A percentile compares a stretch with the other conserved stretches of the same genome.
Conservation (phyloP, 176 grass and related monocot species). For the Ensete glaucum region DNA sequence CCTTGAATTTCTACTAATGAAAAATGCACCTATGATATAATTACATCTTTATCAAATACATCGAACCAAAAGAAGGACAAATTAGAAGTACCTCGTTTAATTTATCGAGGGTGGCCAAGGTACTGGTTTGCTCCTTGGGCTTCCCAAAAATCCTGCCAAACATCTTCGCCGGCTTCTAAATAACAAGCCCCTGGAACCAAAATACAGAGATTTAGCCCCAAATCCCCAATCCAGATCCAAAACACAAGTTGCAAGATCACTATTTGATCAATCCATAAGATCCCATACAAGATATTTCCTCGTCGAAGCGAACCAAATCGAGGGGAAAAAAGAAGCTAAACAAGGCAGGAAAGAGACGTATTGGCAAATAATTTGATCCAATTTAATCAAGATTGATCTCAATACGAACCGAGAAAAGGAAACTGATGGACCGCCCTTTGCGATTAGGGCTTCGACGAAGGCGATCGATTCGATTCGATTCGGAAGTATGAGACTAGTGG, state of each 20-base stretch:
- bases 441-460: background rate
- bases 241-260: background rate
- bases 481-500: no score
- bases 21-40: no score
- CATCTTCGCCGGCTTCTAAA: conserved; percentile 24
- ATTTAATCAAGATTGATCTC: background rate
- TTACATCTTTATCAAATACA: no score
- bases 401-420: background rate
- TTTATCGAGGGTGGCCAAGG: conserved; percentile 85
- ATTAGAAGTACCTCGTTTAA: conserved; percentile 62
- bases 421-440: background rate
- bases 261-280: background rate
- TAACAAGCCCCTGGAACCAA: background rate
- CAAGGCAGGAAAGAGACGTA: background rate
- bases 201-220: background rate
- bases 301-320: background rate
- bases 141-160: conserved; percentile 93
- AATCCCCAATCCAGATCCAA: background rate
- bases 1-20: no score
- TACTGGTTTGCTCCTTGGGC: conserved; percentile 81
- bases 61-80: background rate
- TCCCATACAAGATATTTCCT: background rate
- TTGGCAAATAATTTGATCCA: background rate
- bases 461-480: background rate
- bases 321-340: background rate